phyloP scores from a whole-genome alignment of 2,329 filamentous ascomycete species.

The Fusarium coicis region DNA sequence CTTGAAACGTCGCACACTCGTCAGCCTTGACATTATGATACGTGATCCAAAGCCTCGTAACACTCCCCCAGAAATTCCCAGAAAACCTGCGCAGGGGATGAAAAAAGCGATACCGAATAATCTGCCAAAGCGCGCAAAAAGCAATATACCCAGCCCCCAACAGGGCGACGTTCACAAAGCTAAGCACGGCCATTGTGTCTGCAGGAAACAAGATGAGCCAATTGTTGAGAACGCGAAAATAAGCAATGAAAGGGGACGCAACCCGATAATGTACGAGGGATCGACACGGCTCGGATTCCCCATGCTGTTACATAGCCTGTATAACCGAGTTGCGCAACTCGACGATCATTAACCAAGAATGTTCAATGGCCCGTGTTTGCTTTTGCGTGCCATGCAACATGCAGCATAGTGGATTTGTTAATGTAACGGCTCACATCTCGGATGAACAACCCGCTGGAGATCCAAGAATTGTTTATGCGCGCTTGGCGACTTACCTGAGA shows the following conservation, averaged over 20 bases:
- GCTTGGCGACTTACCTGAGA: neutral
- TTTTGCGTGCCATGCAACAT: neutral
- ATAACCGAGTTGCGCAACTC: neutral
- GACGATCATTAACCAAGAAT: constrained; percentile 11
- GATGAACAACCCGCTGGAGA: neutral
- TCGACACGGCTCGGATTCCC: neutral
- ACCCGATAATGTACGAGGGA: neutral
- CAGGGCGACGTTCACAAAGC: constrained; percentile 9
- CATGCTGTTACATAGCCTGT: neutral
- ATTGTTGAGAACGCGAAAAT: constrained; percentile 5
- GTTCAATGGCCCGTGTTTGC: constrained; percentile 15
- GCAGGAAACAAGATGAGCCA: constrained; percentile 2
- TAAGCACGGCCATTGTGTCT: constrained; percentile 17
- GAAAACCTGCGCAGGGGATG: constrained; percentile 34
- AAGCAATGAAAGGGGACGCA: constrained; percentile 4
- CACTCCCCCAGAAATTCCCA: constrained; percentile 31
- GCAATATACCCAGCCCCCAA: constrained; percentile 17
- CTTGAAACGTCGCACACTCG: constrained; percentile 29
- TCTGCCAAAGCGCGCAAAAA: constrained; percentile 7
- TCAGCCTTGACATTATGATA: constrained; percentile 36
- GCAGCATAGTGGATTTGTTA: neutral
- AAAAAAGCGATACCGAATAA: constrained; percentile 30
- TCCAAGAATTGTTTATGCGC: neutral
- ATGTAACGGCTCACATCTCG: neutral
- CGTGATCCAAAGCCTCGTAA: constrained; percentile 38